phyloP scores from a whole-genome alignment of 2,329 filamentous ascomycete genomes.

The Xylaria sp. region DNA sequence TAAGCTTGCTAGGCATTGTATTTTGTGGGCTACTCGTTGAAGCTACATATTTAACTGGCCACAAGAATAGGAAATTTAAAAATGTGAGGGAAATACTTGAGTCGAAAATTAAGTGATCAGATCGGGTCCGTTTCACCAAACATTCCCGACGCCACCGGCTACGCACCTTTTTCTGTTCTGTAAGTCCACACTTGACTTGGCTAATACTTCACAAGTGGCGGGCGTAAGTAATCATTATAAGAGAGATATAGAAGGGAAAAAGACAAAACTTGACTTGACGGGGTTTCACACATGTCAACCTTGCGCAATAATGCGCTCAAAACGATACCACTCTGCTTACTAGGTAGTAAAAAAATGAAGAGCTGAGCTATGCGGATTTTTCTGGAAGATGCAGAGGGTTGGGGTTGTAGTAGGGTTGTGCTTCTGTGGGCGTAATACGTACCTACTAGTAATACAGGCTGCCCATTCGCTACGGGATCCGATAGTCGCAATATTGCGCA shows the following conservation, averaged over 20 bases:
- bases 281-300: slow-evolving; percentile 16
- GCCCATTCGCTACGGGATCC: slow-evolving; percentile 18
- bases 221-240: not conserved
- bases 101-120: not conserved
- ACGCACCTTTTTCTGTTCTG: not conserved
- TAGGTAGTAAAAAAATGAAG: not conserved
- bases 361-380: not conserved
- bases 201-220: not conserved
- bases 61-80: too few relatives aligned
- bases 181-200: not conserved
- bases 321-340: not conserved
- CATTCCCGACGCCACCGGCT: not conserved
- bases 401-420: not conserved
- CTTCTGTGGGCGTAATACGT: too few relatives aligned
- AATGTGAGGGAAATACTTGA: too few relatives aligned
- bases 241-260: too few relatives aligned
- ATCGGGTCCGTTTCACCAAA: not conserved
- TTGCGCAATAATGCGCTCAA: not conserved
- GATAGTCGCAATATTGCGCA: not conserved
- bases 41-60: too few relatives aligned
- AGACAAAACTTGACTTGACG: not conserved
- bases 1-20: not conserved
- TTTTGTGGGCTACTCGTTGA: not conserved
- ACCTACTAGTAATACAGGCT: too few relatives aligned
- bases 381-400: not conserved